A percentile compares a stretch with the other conserved stretches of the same genome.
Conservation (phyloP, 1,139 yeast genomes). For the Keqinozyma sinolaborantium region DNA sequence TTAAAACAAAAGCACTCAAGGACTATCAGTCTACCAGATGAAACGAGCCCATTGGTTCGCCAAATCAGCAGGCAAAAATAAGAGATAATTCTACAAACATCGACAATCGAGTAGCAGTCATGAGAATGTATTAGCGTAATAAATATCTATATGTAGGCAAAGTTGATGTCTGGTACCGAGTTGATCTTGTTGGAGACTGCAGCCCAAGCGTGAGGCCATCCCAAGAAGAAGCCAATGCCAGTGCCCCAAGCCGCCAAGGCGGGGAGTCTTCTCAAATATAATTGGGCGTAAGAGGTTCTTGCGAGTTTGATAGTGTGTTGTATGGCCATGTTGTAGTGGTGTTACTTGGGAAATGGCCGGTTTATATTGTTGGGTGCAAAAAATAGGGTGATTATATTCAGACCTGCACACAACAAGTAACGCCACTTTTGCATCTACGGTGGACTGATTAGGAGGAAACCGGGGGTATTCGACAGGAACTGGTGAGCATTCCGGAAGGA, state of each 20-base stretch:
- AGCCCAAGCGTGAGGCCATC: constrained; percentile 35
- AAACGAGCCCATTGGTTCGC: too few relatives aligned
- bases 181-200: constrained; percentile 19
- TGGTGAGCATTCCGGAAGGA: too few relatives aligned
- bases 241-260: constrained; percentile 28
- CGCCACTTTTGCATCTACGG: neutral
- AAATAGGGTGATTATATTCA: neutral
- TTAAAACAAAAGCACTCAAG: too few relatives aligned
- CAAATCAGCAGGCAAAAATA: too few relatives aligned
- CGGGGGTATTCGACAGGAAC: too few relatives aligned
- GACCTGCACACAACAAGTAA: neutral
- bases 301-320: constrained; percentile 4
- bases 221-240: constrained; percentile 28
- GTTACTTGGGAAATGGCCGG: neutral
- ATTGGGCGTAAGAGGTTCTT: constrained; percentile 12
- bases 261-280: constrained; percentile 31
- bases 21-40: too few relatives aligned
- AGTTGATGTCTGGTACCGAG: constrained; percentile 26
- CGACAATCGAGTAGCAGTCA: too few relatives aligned
- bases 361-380: neutral
- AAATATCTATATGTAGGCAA: neutral
- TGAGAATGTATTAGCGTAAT: too few relatives aligned
- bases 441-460: constrained; percentile 1
- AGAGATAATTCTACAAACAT: too few relatives aligned
- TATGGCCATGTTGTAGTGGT: neutral